Evolutionary conservation across 257 asterid genomes (phyloP), one percentile per base, ranked within the genome.

Genomic region (Linderniella brevidens): DNA sequence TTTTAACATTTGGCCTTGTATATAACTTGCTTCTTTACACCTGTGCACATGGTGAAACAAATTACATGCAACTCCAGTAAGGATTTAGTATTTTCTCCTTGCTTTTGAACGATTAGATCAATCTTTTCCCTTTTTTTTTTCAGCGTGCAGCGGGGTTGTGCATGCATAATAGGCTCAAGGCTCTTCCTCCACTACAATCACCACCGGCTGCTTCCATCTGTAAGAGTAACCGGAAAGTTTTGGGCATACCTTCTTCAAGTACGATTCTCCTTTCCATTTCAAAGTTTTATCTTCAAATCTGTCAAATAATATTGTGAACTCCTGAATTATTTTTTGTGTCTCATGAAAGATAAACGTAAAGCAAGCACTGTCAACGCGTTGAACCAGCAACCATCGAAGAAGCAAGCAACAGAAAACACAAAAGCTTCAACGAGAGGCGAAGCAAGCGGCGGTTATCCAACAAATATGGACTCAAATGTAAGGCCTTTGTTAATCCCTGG

Each of bases 91-190:
- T 18, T 41, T 35, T 25, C 5, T 20, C 35, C 36, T 42, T 46
- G 17, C 10, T 25, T 17, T 44, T 48, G 47, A 47, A 29, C 46
- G 35, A 14, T n/a, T 7, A 45, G 53, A 19, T 62, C n/a, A 14
- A 46, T 64, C 64, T 50, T 72, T 16, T 20, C 41, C 48, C 39
- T 53, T 32, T 14, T 61, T 37, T 48, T 60, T 41, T 58, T 65
- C 42, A 90, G 96, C 76, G 93, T 40, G 92, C 99, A 60, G 92
- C 81, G 59, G 99, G 99, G 37, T 62, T 77, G 69, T 77, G 86
- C 77, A 19, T 85, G 55, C 73, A 79, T 41, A 82, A 73, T 55
- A 77, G 73, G 53, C 60, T 90, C 67, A 90, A 81, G 81, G 50
- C 48, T 76, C 77, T 81, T 49, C 92, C 78, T 35, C 66, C 87